A percentile compares a stretch with the other conserved stretches of the same genome.
Conservation (phyloP, 192 early-diverging fungal species). For the Thamnidium elegans region DNA sequence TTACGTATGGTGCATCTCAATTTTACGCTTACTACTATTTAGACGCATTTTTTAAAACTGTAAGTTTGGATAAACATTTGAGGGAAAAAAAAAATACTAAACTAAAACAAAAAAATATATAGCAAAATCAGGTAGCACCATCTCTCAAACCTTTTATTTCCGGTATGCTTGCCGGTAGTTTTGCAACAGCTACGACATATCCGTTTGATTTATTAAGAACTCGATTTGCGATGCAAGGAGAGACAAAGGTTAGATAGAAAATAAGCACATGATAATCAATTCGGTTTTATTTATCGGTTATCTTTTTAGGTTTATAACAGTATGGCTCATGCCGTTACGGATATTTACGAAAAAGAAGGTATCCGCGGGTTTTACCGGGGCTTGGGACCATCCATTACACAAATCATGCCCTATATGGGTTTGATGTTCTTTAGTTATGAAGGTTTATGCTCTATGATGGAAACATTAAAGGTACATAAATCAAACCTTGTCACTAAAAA, state of each 20-base stretch:
- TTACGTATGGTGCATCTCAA: slow-evolving; percentile 85
- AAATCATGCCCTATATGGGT: slow-evolving; percentile 95
- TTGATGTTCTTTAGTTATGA: slow-evolving; percentile 84
- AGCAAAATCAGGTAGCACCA: slow-evolving; percentile 19
- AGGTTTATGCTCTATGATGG: slow-evolving; percentile 44
- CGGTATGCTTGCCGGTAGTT: slow-evolving; percentile 72
- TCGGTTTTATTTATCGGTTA: background rate
- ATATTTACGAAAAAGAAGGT: slow-evolving; percentile 75
- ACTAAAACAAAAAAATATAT: background rate
- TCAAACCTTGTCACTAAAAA: background rate
- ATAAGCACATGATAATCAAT: background rate
- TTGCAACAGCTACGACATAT: slow-evolving; percentile 83
- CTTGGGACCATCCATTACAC: slow-evolving; percentile 70
- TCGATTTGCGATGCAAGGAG: slow-evolving; percentile 86
- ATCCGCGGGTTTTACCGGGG: slow-evolving; percentile 84
- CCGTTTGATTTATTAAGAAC: slow-evolving; percentile 93
- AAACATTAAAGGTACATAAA: slow-evolving; percentile 35
- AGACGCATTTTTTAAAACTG: slow-evolving; percentile 39
- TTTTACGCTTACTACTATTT: slow-evolving; percentile 71
- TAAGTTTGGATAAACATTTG: background rate
- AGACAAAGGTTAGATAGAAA: slow-evolving; percentile 38
- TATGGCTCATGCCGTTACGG: slow-evolving; percentile 58
- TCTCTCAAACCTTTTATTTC: slow-evolving; percentile 58
- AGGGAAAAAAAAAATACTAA: background rate
- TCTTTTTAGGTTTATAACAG: slow-evolving; percentile 58